Evolutionary conservation across 164 flowering plant species (phyloP), one percentile per base, ranked within the genome.

Genomic region (Cinnamomum micranthum): DNA sequence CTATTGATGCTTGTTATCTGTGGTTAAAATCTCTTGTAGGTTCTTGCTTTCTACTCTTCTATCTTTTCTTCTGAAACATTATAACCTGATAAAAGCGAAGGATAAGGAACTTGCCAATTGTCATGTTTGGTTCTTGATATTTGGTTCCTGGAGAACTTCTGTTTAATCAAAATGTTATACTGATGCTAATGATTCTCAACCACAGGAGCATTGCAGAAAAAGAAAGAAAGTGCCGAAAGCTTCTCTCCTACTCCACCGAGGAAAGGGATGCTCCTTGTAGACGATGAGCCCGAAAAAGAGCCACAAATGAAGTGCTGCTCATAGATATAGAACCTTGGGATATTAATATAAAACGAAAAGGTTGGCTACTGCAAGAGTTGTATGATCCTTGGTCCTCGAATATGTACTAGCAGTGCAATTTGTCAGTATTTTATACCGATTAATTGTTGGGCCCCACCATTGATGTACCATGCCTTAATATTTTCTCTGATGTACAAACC

Each of bases 261-360:
- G 74, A 81, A 78, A 59, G 78, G 81, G 58, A 62, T 75, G 80
- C 65, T 81, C 27, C 75, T 78, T 73, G 71, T 81, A 17, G 83
- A 81, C 59, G 83, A 81, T n/a, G 80, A 78, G 33, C 81, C 83
- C 22, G 83, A 81, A 52, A 78, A 14, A 64, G 83, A 78, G 73
- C 83, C 73, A 51, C 78, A 81, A 27, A 23, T 58, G 65, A 81
- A 66, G 66, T 81, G 83, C 64, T 81, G 83, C 68, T 81, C 83
- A 41, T 81, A 78, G 50, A 47, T 27, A 47, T 17, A 6, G 64
- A 14, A 50, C 0, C 19, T 25, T 11, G n/a, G 22, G 50, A 51
- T 50, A 24, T 69, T 69, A 13, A 69, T 6, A 15, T 55, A 13
- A 3, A 55, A 17, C 20, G 60, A 55, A 55, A 55, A 17, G 60